A percentile compares a stretch with the other conserved stretches of the same genome.
Conservation (phyloP, 371 early-diverging fungal genomes). For the Mortierella sp. region DNA sequence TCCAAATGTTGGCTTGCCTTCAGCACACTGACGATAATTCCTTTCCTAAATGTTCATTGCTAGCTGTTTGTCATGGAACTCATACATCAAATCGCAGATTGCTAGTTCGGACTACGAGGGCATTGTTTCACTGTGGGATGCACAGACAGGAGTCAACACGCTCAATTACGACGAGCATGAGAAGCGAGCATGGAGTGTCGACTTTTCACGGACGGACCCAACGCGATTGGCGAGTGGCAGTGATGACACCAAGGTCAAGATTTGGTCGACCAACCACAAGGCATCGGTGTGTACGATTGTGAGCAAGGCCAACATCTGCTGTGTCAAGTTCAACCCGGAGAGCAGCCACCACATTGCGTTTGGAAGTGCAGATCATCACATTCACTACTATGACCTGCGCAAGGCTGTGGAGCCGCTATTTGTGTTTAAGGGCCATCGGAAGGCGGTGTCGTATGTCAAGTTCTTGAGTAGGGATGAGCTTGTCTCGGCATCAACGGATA, state of each 20-base stretch:
- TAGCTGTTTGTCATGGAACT: conserved; percentile 93
- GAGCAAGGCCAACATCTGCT: conserved; percentile 90
- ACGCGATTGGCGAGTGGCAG: conserved; percentile 87
- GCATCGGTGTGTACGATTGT: conserved; percentile 83
- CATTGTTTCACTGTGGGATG: conserved; percentile 88
- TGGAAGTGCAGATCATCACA: conserved; percentile 93
- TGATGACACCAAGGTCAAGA: conserved; percentile 92
- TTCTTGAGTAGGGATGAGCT: conserved; percentile 81
- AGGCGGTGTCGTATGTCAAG: conserved; percentile 94
- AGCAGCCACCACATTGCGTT: conserved; percentile 81
- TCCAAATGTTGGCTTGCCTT: neutral
- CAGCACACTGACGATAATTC: neutral
- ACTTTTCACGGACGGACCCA: conserved; percentile 84
- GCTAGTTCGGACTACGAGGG: conserved; percentile 94
- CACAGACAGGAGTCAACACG: conserved; percentile 71
- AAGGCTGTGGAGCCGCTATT: conserved; percentile 74
- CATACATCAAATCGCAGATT: conserved; percentile 84
- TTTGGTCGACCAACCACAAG: conserved; percentile 85
- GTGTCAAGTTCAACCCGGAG: conserved; percentile 90
- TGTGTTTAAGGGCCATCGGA: conserved; percentile 85
- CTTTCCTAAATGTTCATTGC: neutral
- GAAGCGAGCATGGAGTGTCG: conserved; percentile 92
- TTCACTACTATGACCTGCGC: conserved; percentile 91
- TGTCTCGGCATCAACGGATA: conserved; percentile 93
- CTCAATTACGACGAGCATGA: conserved; percentile 87